These are phyloP conservation scores for Breviolum minutum DNA, from an alignment of 73 alveolate genomes.

Conservation along the genomic window DNA sequence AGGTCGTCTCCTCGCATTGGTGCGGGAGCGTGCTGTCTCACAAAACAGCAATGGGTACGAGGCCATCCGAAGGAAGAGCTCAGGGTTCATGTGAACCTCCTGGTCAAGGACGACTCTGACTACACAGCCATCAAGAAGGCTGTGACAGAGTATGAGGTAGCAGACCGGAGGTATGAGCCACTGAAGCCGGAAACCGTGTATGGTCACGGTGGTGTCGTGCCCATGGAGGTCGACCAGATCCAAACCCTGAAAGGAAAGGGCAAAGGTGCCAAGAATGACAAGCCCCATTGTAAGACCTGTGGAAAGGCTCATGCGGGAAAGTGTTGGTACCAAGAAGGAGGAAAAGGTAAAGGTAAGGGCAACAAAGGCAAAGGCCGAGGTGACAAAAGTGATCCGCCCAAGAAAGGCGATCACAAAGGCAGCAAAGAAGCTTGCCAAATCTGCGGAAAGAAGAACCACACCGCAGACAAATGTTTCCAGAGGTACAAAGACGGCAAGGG, in stretches of 20 bases:
- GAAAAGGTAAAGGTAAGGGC: neutral
- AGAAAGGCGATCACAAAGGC: neutral
- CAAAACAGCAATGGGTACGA: neutral
- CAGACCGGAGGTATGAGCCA: neutral
- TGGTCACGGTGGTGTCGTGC: neutral
- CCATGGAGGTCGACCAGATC: slow-evolving; percentile 16
- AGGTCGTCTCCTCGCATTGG: neutral
- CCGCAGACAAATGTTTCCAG: slow-evolving; percentile 9
- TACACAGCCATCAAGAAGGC: neutral
- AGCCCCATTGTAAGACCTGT: neutral
- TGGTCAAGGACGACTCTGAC: neutral
- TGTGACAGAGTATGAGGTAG: neutral
- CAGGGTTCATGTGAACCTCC: neutral
- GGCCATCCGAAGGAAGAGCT: neutral
- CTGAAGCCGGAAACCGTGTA: neutral
- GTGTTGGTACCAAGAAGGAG: slow-evolving; percentile 2
- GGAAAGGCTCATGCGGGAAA: neutral
- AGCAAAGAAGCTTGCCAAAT: neutral
- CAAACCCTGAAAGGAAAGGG: neutral
- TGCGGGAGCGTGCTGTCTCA: neutral
- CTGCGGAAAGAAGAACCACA: slow-evolving; percentile 1
- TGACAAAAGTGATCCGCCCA: too few relatives aligned
- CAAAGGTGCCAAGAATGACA: neutral
- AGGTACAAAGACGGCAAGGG: neutral
- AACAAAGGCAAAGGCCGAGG: neutral